Base-by-base conservation (phyloP, 306 rosid species). In the Prinsepia uniflora region DNA sequence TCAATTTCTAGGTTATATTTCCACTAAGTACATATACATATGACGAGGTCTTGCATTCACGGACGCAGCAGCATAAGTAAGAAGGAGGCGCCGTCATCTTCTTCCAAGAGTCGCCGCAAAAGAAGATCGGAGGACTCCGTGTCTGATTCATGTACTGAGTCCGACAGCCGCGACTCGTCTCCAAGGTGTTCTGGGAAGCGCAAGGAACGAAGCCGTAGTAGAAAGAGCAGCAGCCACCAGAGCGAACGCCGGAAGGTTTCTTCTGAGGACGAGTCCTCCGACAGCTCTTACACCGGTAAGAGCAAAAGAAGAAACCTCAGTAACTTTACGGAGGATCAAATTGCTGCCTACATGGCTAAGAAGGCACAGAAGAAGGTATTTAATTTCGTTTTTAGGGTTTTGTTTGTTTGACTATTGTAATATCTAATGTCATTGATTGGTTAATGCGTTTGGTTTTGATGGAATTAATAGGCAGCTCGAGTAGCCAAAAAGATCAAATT, bases 331-430 rank as follows among this genome's bases (percentile, higher is more conserved):
- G 91, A 92, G 54, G 91, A 88, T 19, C 84, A 86, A 76, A 86
- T 92, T 18, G 43, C 82, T 15, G 96, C 85, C 79, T 92, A 92
- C 72, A 9, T 86, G 85, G 76, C 96, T 13, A 90, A 82, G 84
- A 90, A 86, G 74, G 98, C 96, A 6, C 92, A 92, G 82, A 75
- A 85, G 46, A 92, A 90, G 96, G 98, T 92, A 59, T 43, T 36
- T n/a, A 12, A 43, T 61, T 56, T 12, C 53, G 22, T 62, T 44
- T 39, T 17, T 57, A 55, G 60, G 53, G 18, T 58, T 72, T 12
- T 22, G 39, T 30, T 63, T 57, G 43, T 41, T 14, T 8, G n/a
- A 58, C 54, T 65, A 18, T 55, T 49, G 41, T 22, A 41, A 43
- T 14, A 8, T 66, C 39, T 61, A 20, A 12, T 66, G 44, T 20